Evolutionary conservation across 306 rosid genomes (phyloP).

Genomic region (Abrus pulchellus): DNA sequence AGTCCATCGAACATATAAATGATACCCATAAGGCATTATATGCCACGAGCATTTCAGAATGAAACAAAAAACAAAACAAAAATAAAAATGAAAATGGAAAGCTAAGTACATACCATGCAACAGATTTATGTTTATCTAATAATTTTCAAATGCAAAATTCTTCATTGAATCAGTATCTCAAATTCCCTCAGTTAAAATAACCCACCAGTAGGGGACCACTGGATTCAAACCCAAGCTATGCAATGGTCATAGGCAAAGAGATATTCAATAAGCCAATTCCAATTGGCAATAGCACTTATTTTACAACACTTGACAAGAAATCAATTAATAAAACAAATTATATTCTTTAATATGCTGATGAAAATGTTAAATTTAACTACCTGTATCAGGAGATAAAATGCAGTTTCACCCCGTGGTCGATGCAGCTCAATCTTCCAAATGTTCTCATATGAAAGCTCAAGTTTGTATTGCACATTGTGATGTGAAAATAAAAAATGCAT

Average conservation of each 20-base stretch:
- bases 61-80: background rate
- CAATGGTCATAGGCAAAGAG: background rate
- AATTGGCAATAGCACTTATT: background rate
- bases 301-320: background rate
- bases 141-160: slow-evolving; percentile 5
- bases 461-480: slow-evolving; percentile 50
- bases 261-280: background rate
- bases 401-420: slow-evolving; percentile 52
- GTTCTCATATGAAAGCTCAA: slow-evolving; percentile 71
- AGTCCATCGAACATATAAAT: background rate
- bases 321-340: background rate
- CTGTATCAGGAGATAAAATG: slow-evolving; percentile 77
- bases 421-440: slow-evolving; percentile 73
- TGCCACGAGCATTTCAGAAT: background rate
- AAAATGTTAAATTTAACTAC: slow-evolving; percentile 50
- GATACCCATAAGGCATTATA: slow-evolving; percentile 8
- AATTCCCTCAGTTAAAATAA: background rate
- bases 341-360: background rate
- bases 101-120: background rate
- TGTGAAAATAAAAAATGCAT: slow-evolving; percentile 53
- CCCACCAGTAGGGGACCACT: background rate
- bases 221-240: background rate
- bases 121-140: background rate
- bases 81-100: background rate
- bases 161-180: background rate